Evolutionary conservation across 2,329 filamentous ascomycete species (phyloP).

Genomic region (Neurospora crassa): DNA sequence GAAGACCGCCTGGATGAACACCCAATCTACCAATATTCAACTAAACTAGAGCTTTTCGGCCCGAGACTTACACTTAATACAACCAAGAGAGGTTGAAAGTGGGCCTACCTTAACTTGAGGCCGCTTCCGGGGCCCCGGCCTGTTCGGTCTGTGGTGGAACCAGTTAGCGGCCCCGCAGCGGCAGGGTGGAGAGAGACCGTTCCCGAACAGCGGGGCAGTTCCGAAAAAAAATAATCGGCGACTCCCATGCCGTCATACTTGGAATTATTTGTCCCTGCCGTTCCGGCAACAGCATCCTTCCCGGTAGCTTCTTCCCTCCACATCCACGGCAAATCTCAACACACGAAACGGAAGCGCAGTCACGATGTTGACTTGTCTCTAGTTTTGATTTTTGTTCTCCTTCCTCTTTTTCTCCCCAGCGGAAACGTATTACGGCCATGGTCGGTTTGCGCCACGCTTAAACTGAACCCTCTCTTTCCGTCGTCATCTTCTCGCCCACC

Average conservation of each 20-base stretch:
- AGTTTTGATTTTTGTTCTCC: neutral
- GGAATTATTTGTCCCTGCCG: slow-evolving; percentile 2
- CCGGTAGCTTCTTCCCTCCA: neutral
- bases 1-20: neutral
- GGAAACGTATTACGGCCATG: neutral
- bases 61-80: neutral
- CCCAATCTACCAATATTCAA: neutral
- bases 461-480: neutral
- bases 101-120: neutral
- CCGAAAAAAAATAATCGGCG: slow-evolving; percentile 6
- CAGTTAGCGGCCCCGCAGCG: neutral
- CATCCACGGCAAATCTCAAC: neutral
- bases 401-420: neutral
- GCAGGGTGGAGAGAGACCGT: neutral
- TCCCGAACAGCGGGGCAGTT: neutral
- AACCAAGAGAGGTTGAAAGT: neutral
- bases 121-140: neutral
- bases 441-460: neutral
- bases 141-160: neutral
- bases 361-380: neutral
- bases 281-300: neutral
- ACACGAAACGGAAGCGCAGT: neutral
- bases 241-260: slow-evolving; percentile 12
- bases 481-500: neutral
- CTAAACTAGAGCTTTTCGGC: neutral